Percentiles rank a stretch among this genome's conserved stretches.
Evolutionary conservation across 176 grass and related monocot species (phyloP).

Genomic region (Stipa capillata): DNA sequence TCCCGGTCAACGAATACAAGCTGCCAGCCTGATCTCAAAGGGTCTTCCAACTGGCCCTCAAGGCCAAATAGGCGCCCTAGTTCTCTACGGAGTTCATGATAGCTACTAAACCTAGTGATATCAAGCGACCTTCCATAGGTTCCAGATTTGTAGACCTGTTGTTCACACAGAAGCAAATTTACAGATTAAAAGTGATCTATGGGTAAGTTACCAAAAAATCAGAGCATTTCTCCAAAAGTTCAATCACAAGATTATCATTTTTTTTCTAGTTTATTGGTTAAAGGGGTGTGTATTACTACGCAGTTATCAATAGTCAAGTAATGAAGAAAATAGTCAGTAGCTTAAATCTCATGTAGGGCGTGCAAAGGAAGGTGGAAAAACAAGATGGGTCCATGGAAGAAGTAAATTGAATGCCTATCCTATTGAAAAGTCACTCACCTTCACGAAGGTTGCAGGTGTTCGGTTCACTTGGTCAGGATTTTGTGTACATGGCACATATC

Average conservation of each 20-base stretch:
- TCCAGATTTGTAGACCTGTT: slow-evolving; percentile 91
- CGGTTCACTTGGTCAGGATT: slow-evolving; percentile 58
- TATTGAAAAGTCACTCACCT: slow-evolving; percentile 38
- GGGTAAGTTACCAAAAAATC: neutral
- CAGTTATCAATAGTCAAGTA: neutral
- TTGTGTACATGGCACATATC: slow-evolving; percentile 46
- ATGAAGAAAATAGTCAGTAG: neutral
- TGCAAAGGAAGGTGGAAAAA: neutral
- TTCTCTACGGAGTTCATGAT: slow-evolving; percentile 72
- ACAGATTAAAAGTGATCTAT: neutral
- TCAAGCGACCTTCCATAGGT: slow-evolving; percentile 81
- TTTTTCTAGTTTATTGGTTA: neutral
- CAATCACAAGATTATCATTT: neutral
- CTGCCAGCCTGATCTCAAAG: slow-evolving; percentile 99
- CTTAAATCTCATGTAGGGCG: neutral
- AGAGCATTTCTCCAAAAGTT: neutral
- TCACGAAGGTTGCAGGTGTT: slow-evolving; percentile 65
- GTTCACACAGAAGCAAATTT: slow-evolving; percentile 15
- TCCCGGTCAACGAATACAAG: slow-evolving; percentile 99
- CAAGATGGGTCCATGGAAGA: neutral
- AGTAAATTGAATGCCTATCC: neutral
- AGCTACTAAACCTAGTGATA: slow-evolving; percentile 89
- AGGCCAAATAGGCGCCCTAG: slow-evolving; percentile 87
- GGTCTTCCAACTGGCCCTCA: slow-evolving; percentile 92
- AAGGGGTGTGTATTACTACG: neutral